Conservation (phyloP, 352 stramenopile species). For the Detonula confervacea region DNA sequence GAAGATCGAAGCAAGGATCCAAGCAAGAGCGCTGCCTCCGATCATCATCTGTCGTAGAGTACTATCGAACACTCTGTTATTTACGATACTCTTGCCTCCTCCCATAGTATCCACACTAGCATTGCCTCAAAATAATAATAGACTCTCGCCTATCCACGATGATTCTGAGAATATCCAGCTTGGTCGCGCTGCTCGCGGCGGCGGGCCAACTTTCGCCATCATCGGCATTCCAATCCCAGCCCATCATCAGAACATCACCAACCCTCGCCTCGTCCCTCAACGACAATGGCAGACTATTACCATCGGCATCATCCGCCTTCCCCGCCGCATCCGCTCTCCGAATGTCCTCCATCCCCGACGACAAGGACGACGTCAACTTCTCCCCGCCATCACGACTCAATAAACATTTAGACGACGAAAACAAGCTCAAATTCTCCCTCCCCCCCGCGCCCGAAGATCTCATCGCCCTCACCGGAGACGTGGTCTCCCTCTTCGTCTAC, state of each 20-base stretch:
- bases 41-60: too few relatives aligned
- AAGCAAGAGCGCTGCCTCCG: too few relatives aligned
- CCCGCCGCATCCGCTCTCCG: not conserved
- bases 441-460: conserved; percentile 74
- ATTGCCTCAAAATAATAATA: too few relatives aligned
- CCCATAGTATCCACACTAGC: not conserved
- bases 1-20: too few relatives aligned
- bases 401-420: not conserved
- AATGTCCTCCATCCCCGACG: conserved; percentile 42
- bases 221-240: not conserved
- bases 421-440: conserved; percentile 14
- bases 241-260: not conserved
- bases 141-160: too few relatives aligned
- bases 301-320: not conserved
- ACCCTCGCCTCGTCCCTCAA: not conserved
- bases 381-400: too few relatives aligned
- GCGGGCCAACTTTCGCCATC: not conserved
- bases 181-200: not conserved
- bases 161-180: not conserved
- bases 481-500: conserved; percentile 74
- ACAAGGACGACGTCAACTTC: conserved; percentile 21
- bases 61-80: too few relatives aligned
- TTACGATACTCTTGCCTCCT: too few relatives aligned
- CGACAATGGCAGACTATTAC: not conserved
- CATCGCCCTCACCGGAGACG: conserved; percentile 71